Evolutionary conservation across 495 filamentous ascomycete genomes (phyloP), one percentile per base, ranked within the genome.

Genomic region (Hypoxylon fuscum): DNA sequence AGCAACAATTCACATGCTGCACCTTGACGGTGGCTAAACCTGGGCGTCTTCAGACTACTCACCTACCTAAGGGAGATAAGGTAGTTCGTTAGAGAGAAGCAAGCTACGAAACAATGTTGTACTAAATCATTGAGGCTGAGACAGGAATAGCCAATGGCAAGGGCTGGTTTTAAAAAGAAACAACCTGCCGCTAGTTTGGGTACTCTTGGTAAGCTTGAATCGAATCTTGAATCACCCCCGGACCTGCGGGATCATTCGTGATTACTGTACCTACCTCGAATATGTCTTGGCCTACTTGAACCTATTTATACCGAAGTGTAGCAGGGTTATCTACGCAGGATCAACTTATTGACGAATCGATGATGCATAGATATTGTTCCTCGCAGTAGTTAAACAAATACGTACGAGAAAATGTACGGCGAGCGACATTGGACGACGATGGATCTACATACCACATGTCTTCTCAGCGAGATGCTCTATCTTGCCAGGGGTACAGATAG

Each of bases 131-230:
- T 62, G 63, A 61, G 63, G 63, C 63, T 66, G 63, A 66, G 63
- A 66, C 63, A 29, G 1, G 44, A 35, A 52, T 44, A 43, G 40
- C 52, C 46, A 62, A 66, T 66, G 2, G 51, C 42, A 52, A 61
- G 63, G 57, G 56, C 52, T 27, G 14, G 34, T 50, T 62, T 57
- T 38, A 45, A 57, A 58, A 57, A 61, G 62, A 60, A 66, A 66
- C 63, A 57, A 35, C 42, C 18, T 40, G 27, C 20, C 52, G 9
- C 42, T 56, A 47, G 42, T 15, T 62, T 46, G n/a, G 37, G 59
- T 44, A 27, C 44, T 21, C 48, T 48, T 44, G 47, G 40, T 41
- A 27, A 64, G 53, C 37, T 18, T 40, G 12, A 10, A 2, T 3
- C 51, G 25, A 27, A 27, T 3, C 25, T 63, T 55, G 40, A 50